Percentiles rank a stretch among this genome's conserved stretches.
Evolutionary conservation across 2,329 filamentous ascomycete species (phyloP).

Genomic region (Didymella pinodella): DNA sequence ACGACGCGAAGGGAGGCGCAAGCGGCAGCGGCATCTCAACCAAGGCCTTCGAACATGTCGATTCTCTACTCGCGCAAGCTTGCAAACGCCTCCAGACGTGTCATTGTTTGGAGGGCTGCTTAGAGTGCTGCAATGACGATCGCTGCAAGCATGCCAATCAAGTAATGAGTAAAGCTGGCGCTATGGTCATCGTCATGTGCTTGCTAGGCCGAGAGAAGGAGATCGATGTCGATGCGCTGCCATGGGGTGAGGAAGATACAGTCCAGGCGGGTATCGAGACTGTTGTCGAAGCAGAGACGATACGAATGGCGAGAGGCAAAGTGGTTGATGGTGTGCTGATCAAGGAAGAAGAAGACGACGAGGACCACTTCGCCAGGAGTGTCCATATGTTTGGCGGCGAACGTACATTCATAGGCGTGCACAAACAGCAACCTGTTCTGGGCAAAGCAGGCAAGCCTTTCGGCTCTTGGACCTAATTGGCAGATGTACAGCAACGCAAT

Average conservation of each 20-base stretch:
- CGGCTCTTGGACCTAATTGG: conserved; percentile 9
- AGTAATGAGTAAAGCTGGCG: conserved; percentile 92
- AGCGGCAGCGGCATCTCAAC: conserved; percentile 85
- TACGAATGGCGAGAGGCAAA: conserved; percentile 58
- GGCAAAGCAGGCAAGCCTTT: conserved; percentile 6
- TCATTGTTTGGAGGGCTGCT: conserved; percentile 78
- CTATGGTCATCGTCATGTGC: conserved; percentile 79
- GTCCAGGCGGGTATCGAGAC: conserved; percentile 80
- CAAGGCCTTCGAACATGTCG: conserved; percentile 93
- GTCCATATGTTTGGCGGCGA: conserved; percentile 46
- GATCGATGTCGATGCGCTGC: conserved; percentile 83
- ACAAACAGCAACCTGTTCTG: conserved; percentile 24
- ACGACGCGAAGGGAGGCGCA: conserved; percentile 90
- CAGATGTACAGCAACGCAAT: neutral
- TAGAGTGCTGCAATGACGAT: conserved; percentile 89
- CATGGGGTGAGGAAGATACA: conserved; percentile 80
- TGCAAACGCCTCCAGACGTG: conserved; percentile 79
- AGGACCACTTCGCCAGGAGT: conserved; percentile 46
- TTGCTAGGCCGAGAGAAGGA: conserved; percentile 76
- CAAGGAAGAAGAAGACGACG: conserved; percentile 46
- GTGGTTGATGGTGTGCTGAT: conserved; percentile 54
- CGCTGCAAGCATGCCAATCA: conserved; percentile 85
- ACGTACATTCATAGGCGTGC: conserved; percentile 47
- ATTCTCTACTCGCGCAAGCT: conserved; percentile 77
- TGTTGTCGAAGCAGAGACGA: conserved; percentile 74